These are phyloP conservation scores for Talaromyces sp. DNA, from an alignment of 2,329 filamentous ascomycete genomes.

Conservation along the genomic window DNA sequence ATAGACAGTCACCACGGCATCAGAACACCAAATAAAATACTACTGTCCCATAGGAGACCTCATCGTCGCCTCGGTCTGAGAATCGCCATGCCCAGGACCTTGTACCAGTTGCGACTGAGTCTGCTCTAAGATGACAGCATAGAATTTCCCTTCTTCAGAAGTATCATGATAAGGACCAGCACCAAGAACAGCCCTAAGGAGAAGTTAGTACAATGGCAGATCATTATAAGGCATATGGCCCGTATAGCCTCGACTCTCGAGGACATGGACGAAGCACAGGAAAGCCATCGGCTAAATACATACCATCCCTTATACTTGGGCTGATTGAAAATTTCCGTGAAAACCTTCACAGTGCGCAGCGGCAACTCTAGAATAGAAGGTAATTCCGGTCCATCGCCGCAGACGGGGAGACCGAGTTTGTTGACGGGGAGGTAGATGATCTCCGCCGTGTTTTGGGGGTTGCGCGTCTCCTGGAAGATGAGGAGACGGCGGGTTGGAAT, in stretches of 20 bases:
- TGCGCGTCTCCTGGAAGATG: slow-evolving; percentile 42
- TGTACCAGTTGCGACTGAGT: slow-evolving; percentile 8
- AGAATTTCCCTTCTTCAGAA: slow-evolving; percentile 41
- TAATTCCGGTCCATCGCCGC: slow-evolving; percentile 34
- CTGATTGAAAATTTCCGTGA: slow-evolving; percentile 44
- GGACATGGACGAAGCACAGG: no score
- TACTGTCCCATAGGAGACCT: no score
- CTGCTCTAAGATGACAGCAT: slow-evolving; percentile 41
- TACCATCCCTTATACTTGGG: slow-evolving; percentile 44
- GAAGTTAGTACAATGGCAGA: neutral
- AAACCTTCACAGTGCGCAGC: slow-evolving; percentile 36
- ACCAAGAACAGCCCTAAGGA: slow-evolving; percentile 34
- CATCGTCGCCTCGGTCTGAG: no score
- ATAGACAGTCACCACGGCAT: no score
- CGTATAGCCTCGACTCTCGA: no score
- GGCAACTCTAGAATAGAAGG: slow-evolving; percentile 40
- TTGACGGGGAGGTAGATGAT: slow-evolving; percentile 39
- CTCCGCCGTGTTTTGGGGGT: slow-evolving; percentile 32
- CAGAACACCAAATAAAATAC: no score
- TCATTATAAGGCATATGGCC: no score
- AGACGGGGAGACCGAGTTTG: slow-evolving; percentile 40
- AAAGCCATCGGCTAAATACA: neutral
- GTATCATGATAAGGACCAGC: slow-evolving; percentile 41
- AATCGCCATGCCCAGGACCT: neutral
- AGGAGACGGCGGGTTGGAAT: slow-evolving; percentile 27